These are phyloP conservation scores for Aspergillus sp. DNA, from an alignment of 2,329 filamentous ascomycete genomes.

Conservation along the genomic window DNA sequence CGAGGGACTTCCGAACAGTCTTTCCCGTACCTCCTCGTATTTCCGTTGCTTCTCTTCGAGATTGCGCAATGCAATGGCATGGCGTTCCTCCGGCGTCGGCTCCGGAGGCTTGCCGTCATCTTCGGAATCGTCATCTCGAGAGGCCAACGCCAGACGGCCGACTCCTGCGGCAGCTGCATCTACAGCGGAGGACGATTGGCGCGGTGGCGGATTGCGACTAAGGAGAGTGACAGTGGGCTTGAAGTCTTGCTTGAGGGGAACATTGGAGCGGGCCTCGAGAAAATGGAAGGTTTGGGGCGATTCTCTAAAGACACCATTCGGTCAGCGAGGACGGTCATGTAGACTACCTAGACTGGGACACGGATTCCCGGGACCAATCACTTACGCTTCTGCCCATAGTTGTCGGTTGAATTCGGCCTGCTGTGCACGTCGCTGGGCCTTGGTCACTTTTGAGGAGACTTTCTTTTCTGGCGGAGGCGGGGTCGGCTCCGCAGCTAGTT, in stretches of 20 bases:
- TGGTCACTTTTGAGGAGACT: conserved; percentile 58
- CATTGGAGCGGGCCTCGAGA: conserved; percentile 61
- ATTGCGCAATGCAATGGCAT: conserved; percentile 72
- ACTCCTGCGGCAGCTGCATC: conserved; percentile 42
- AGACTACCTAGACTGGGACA: conserved; percentile 6
- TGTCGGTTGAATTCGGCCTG: conserved; percentile 82
- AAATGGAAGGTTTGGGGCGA: conserved; percentile 72
- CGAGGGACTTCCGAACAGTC: conserved; percentile 69
- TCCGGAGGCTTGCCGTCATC: conserved; percentile 61
- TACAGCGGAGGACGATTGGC: conserved; percentile 49
- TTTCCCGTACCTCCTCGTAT: conserved; percentile 84
- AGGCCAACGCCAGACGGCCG: conserved; percentile 46
- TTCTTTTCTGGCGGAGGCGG: conserved; percentile 42
- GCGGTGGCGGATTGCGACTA: conserved; percentile 66
- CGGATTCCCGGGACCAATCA: conserved; percentile 2
- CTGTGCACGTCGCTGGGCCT: conserved; percentile 72
- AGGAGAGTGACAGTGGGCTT: conserved; percentile 82
- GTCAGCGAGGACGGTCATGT: too few relatives aligned
- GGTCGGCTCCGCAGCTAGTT: conserved; percentile 38
- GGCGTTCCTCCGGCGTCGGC: conserved; percentile 71
- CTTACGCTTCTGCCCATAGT: conserved; percentile 84
- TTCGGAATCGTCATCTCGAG: conserved; percentile 58
- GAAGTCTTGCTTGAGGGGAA: conserved; percentile 68
- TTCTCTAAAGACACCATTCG: conserved; percentile 53
- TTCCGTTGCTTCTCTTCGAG: conserved; percentile 85